A percentile compares a stretch with the other conserved stretches of the same genome.
phyloP scores from a whole-genome alignment of 2,329 filamentous ascomycete genomes.

The Aspergillus sp. region DNA sequence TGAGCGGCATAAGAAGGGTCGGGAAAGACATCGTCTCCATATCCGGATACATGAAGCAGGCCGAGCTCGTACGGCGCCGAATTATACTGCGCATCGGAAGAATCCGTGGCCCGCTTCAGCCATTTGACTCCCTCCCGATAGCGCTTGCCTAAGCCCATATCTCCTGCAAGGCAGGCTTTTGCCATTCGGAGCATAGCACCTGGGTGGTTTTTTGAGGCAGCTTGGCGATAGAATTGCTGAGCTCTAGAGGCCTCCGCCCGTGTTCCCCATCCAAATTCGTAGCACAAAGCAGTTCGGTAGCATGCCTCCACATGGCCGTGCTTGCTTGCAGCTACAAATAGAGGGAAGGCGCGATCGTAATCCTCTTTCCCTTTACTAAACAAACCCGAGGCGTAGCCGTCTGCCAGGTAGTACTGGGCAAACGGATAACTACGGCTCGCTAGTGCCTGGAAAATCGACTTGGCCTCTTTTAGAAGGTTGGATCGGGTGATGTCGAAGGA shows the following conservation, averaged over 20 bases:
- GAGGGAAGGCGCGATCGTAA: constrained; percentile 83
- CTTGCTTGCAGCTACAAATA: constrained; percentile 92
- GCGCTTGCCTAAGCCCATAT: constrained; percentile 78
- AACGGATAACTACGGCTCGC: constrained; percentile 90
- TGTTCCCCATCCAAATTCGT: constrained; percentile 97
- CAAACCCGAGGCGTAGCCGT: constrained; percentile 89
- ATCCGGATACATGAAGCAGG: constrained; percentile 86
- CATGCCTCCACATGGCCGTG: constrained; percentile 96
- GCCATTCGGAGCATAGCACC: constrained; percentile 92
- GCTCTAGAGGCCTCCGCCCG: constrained; percentile 87
- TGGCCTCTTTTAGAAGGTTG: constrained; percentile 80
- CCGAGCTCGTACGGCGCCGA: constrained; percentile 88
- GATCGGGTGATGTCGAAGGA: constrained; percentile 52
- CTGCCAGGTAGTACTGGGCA: constrained; percentile 94
- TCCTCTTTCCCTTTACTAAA: constrained; percentile 95
- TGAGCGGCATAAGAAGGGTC: constrained; percentile 90
- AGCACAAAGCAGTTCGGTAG: constrained; percentile 89
- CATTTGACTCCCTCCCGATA: constrained; percentile 94
- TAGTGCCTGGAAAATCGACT: constrained; percentile 81
- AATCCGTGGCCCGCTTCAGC: constrained; percentile 89
- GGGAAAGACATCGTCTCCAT: constrained; percentile 88
- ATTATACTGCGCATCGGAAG: constrained; percentile 89
- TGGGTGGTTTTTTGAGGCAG: constrained; percentile 90
- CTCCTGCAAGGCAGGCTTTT: constrained; percentile 83
- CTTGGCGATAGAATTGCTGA: constrained; percentile 86